Conservation (phyloP, 306 rosid species). For the Mimosa pudica region DNA sequence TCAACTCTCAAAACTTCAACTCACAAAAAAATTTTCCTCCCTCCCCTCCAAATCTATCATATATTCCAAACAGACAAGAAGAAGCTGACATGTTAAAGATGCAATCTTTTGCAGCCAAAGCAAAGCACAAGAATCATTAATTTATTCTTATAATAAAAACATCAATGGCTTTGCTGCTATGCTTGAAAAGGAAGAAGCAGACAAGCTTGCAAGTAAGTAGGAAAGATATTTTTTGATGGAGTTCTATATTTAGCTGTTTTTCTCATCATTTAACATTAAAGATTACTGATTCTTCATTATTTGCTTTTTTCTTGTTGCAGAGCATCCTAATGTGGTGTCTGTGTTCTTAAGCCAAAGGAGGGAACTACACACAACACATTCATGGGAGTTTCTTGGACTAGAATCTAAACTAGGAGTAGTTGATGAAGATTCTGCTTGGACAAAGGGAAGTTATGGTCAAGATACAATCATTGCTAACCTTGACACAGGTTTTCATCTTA, state of each 20-base stretch:
- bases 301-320: slow-evolving; percentile 25
- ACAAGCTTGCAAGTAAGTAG: slow-evolving; percentile 49
- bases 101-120: slow-evolving; percentile 23
- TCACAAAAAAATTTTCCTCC: too few species aligned
- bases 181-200: slow-evolving; percentile 61
- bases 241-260: not conserved
- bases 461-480: slow-evolving; percentile 41
- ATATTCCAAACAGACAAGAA: not conserved
- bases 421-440: slow-evolving; percentile 35
- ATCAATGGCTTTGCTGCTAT: slow-evolving; percentile 92
- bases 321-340: slow-evolving; percentile 49
- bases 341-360: slow-evolving; percentile 60
- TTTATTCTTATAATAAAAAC: slow-evolving; percentile 61
- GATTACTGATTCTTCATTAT: not conserved
- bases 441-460: slow-evolving; percentile 38
- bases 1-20: too few species aligned
- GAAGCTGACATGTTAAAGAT: not conserved
- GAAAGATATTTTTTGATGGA: slow-evolving; percentile 16
- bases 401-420: slow-evolving; percentile 35
- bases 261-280: not conserved
- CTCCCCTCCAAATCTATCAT: too few species aligned
- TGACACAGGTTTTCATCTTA: slow-evolving; percentile 38
- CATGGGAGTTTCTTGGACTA: slow-evolving; percentile 71
- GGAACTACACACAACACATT: slow-evolving; percentile 65
- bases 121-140: slow-evolving; percentile 37